phyloP scores from a whole-genome alignment of 176 grass and related monocot genomes.

The Echinochloa phyllopogon region DNA sequence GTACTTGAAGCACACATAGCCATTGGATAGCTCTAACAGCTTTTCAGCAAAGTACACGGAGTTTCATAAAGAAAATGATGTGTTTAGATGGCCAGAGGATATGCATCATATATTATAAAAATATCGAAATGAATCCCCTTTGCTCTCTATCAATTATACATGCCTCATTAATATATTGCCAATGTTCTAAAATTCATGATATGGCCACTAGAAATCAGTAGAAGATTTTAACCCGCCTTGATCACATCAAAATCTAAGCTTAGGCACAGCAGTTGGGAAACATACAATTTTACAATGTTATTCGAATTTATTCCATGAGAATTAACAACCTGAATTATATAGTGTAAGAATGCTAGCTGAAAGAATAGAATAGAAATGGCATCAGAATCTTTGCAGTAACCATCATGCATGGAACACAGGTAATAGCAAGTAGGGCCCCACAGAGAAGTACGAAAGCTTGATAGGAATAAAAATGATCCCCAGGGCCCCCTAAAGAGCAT shows the following conservation, averaged over 20 bases:
- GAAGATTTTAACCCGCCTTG: conserved; percentile 5
- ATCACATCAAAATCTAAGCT: conserved; percentile 18
- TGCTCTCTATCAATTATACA: conserved; percentile 34
- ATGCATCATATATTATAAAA: not conserved
- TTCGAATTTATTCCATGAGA: not conserved
- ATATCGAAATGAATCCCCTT: conserved; percentile 15
- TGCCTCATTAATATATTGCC: conserved; percentile 16
- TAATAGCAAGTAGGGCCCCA: not conserved
- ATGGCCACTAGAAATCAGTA: not conserved
- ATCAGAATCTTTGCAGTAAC: conserved; percentile 16
- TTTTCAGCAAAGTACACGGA: conserved; percentile 39
- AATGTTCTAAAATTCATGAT: not conserved
- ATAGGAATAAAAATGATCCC: conserved; percentile 58
- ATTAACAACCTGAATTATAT: not conserved
- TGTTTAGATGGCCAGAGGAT: not conserved
- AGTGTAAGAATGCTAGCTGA: conserved; percentile 14
- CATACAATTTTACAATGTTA: conserved; percentile 1
- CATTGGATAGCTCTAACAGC: conserved; percentile 43
- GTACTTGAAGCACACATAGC: conserved; percentile 42
- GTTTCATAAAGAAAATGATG: conserved; percentile 37
- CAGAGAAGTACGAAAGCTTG: conserved; percentile 57
- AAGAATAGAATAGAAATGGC: not conserved
- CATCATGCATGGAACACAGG: conserved; percentile 32
- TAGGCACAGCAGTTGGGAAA: conserved; percentile 23
- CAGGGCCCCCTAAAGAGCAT: conserved; percentile 38